Evolutionary conservation across 805 yeast genomes (phyloP).

Genomic region (Grigorovia yakushimaensis): DNA sequence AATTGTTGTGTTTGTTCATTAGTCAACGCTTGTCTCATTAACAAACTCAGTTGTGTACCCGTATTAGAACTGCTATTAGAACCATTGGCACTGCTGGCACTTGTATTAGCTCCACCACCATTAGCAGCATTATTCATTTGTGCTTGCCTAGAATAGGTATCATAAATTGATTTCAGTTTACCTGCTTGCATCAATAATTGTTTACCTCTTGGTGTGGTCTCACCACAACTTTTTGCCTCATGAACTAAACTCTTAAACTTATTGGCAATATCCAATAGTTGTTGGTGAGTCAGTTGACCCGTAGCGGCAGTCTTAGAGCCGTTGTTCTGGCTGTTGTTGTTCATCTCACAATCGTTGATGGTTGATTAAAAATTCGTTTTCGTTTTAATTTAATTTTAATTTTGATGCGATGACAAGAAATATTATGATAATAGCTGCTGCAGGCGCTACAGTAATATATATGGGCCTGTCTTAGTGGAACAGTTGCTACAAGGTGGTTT

Average conservation of each 20-base stretch:
- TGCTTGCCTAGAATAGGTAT: slow-evolving; percentile 38
- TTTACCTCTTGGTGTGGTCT: slow-evolving; percentile 49
- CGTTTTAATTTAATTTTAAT: neutral
- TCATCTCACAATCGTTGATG: neutral
- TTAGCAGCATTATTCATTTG: slow-evolving; percentile 14
- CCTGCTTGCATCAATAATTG: slow-evolving; percentile 56
- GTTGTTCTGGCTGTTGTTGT: neutral
- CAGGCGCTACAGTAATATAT: too few species aligned
- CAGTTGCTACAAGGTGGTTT: too few species aligned
- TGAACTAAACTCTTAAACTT: slow-evolving; percentile 51
- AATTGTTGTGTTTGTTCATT: slow-evolving; percentile 24
- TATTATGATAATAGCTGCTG: too few species aligned
- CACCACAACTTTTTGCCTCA: slow-evolving; percentile 54
- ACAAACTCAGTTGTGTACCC: slow-evolving; percentile 14
- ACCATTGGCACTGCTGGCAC: slow-evolving; percentile 2
- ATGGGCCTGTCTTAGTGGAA: too few species aligned
- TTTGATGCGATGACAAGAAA: neutral
- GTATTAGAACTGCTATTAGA: slow-evolving; percentile 5
- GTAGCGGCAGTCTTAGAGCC: neutral
- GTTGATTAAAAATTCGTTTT: neutral
- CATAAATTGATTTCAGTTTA: slow-evolving; percentile 48
- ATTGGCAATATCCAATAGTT: slow-evolving; percentile 44
- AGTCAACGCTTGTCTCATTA: slow-evolving; percentile 24
- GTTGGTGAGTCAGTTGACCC: slow-evolving; percentile 13
- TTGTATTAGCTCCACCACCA: neutral